These are phyloP conservation scores for Solanum neorickii DNA, from an alignment of 257 asterid species.

Conservation along the genomic window DNA sequence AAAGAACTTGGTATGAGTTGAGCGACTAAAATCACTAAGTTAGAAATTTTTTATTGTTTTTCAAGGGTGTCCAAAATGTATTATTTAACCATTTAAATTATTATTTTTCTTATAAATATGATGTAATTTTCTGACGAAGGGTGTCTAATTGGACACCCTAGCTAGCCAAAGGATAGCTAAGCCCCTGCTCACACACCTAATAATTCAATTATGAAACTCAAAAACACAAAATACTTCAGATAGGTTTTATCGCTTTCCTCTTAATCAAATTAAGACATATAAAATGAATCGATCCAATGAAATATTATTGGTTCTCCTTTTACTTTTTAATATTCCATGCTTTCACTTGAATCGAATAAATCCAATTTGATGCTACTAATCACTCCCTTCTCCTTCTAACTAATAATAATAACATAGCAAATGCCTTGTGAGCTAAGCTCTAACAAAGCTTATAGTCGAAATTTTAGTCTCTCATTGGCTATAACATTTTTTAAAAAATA, in stretches of 20 bases:
- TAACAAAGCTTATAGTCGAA: not conserved
- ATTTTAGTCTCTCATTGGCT: not conserved
- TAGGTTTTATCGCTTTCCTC: not conserved
- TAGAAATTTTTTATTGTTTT: too few species aligned
- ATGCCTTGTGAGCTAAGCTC: not conserved
- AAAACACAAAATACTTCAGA: not conserved
- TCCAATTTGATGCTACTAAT: not conserved
- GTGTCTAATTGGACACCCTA: too few species aligned
- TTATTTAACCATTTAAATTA: too few species aligned
- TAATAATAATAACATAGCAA: not conserved
- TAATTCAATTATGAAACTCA: not conserved
- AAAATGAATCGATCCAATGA: not conserved
- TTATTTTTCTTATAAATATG: too few species aligned
- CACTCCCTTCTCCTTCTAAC: not conserved
- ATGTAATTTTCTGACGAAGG: too few species aligned
- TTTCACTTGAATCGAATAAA: not conserved
- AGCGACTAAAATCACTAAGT: too few species aligned
- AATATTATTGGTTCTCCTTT: not conserved
- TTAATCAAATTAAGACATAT: not conserved
- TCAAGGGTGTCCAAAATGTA: too few species aligned
- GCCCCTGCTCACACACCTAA: not conserved
- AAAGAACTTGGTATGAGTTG: too few species aligned
- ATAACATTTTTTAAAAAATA: not conserved
- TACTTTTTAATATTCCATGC: not conserved
- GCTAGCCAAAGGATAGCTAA: too few species aligned